Evolutionary conservation across 768 basidiomycete genomes (phyloP), one percentile per base, ranked within the genome.

Genomic region (Hypsizygus marmoreus): DNA sequence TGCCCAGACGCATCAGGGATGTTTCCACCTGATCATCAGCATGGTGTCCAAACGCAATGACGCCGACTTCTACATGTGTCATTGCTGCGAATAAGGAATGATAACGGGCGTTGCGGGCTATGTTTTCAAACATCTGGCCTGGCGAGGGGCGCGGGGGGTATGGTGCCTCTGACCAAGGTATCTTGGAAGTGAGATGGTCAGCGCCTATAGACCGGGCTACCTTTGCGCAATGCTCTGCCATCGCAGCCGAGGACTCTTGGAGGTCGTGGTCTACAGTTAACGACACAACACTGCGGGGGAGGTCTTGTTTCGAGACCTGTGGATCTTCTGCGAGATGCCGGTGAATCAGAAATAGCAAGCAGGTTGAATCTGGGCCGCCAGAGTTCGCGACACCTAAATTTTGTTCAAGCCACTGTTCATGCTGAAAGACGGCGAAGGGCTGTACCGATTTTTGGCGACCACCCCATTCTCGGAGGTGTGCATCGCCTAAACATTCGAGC

Each of bases 1-100:
- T 74, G 4, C 79, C 72, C 12, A 86, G 59, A 4, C 91, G 80
- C 74, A 91, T 81, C 40, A 93, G 65, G 23, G 81, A 74, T 0
- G 91, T 93, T 61, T 93, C 91, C 8, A 91, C 76, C 59, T 92
- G 88, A 59, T 93, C 91, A 58, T 93, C 88, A 3, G 76, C 76
- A 58, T 93, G 91, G 54, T 93, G 91, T 0, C 79, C 91, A 38
- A 84, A 74, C 1, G 84, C 85, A 43, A 91, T 59, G 11, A 73
- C 59, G 12, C 69, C 52, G 3, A 72, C 62, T 1, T 70, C 56
- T 0, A 62, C 47, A 1, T 51, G 63, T 40, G 47, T 50, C 60
- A 64, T 60, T 4, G 57, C 63, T n/a, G 67, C 45, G 45, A 80
- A 77, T 28, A 88, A 52, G 8, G 73, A 40, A 35, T 68, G 66